phyloP scores from a whole-genome alignment of 371 early-diverging fungal species.

The Mortierella sp. region DNA sequence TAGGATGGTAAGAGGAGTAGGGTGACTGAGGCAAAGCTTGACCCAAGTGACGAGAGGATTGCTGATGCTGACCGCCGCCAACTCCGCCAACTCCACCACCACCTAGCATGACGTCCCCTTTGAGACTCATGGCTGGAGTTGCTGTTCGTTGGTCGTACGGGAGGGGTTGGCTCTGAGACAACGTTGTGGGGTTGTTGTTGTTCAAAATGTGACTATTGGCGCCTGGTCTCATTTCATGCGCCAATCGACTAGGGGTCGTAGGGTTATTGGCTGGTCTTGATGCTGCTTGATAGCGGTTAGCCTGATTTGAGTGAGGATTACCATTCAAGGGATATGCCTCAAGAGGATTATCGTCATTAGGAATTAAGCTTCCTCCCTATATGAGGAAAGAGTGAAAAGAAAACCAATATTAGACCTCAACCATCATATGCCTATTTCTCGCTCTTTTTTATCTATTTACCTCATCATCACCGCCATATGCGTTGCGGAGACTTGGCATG shows the following conservation, averaged over 20 bases:
- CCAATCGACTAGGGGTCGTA: slow-evolving; percentile 25
- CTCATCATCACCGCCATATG: slow-evolving; percentile 49
- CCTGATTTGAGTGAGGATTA: slow-evolving; percentile 32
- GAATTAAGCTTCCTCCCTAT: slow-evolving; percentile 31
- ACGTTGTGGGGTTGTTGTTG: slow-evolving; percentile 37
- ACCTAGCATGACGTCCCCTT: slow-evolving; percentile 47
- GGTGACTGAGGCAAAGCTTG: slow-evolving; percentile 44
- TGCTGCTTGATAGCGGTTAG: slow-evolving; percentile 35
- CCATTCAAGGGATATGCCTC: slow-evolving; percentile 35
- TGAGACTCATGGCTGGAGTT: slow-evolving; percentile 28
- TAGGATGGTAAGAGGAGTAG: slow-evolving; percentile 36
- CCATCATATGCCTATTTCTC: not conserved
- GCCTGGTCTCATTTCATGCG: slow-evolving; percentile 36
- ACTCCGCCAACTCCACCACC: slow-evolving; percentile 25
- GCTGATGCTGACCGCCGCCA: slow-evolving; percentile 28
- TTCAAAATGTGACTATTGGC: slow-evolving; percentile 24
- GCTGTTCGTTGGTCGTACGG: slow-evolving; percentile 42
- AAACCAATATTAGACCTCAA: not conserved
- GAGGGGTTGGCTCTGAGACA: slow-evolving; percentile 43
- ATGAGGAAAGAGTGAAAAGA: not conserved
- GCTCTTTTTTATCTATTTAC: slow-evolving; percentile 17
- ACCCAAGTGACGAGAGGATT: slow-evolving; percentile 27
- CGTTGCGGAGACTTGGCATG: slow-evolving; percentile 31
- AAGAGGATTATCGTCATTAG: slow-evolving; percentile 30
- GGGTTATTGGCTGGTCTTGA: slow-evolving; percentile 24